Conservation (phyloP, 257 asterid genomes). For the Henckelia pumila region DNA sequence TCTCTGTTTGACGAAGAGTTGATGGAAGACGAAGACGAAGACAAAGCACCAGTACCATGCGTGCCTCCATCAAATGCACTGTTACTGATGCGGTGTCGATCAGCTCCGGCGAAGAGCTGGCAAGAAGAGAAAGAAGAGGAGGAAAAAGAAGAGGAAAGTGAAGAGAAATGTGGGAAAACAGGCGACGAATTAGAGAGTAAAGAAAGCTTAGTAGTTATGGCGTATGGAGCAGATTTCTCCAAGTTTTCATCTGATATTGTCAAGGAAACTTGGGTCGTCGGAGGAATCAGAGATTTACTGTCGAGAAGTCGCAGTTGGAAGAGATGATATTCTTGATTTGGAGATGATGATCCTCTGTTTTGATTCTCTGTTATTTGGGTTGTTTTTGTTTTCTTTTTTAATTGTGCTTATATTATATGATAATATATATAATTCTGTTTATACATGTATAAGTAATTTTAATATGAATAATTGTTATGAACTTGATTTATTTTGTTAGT, state of each 20-base stretch:
- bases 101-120: constrained; percentile 88
- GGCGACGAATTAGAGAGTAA: constrained; percentile 24
- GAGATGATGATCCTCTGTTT: no score
- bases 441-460: not conserved
- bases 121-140: constrained; percentile 44
- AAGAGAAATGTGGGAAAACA: not conserved
- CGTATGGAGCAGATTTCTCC: constrained; percentile 48
- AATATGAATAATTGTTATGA: no score
- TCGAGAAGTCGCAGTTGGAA: constrained; percentile 73
- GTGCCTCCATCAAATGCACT: constrained; percentile 69
- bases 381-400: not conserved
- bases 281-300: constrained; percentile 55
- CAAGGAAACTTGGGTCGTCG: constrained; percentile 70
- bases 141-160: constrained; percentile 28
- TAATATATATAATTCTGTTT: no score
- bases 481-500: constrained; percentile 5
- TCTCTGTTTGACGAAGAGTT: constrained; percentile 11
- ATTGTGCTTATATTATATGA: no score
- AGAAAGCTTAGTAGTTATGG: constrained; percentile 45
- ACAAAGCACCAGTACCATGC: constrained; percentile 16
- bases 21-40: constrained; percentile 16
- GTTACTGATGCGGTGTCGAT: constrained; percentile 80
- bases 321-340: constrained; percentile 44
- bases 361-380: not conserved
- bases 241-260: constrained; percentile 55